phyloP scores from a whole-genome alignment of 2,329 filamentous ascomycete species.

The Colletotrichum simmondsii region DNA sequence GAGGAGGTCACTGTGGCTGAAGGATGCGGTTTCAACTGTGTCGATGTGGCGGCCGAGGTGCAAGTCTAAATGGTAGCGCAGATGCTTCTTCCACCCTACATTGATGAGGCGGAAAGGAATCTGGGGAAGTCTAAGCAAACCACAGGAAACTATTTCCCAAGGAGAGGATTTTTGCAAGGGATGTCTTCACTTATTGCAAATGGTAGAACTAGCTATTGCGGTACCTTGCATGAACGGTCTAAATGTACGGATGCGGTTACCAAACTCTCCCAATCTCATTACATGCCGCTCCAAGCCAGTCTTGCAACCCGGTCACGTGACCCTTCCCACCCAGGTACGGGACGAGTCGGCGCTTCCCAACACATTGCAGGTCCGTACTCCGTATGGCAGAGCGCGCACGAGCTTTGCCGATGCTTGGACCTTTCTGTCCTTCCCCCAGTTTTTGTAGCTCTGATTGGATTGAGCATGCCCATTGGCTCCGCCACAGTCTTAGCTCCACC shows the following conservation, averaged over 20 bases:
- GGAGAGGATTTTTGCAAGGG: neutral
- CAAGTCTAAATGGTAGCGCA: neutral
- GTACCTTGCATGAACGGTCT: slow-evolving; percentile 6
- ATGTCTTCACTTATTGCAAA: neutral
- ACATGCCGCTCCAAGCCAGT: neutral
- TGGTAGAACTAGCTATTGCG: neutral
- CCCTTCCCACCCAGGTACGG: too few relatives aligned
- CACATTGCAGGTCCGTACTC: neutral
- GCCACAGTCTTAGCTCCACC: slow-evolving; percentile 20
- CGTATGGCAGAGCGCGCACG: neutral
- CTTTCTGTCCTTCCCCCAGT: slow-evolving; percentile 4
- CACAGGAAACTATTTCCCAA: neutral
- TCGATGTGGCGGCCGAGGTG: slow-evolving; percentile 1
- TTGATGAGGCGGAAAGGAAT: neutral
- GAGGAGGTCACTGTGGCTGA: slow-evolving; percentile 34
- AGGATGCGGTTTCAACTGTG: neutral
- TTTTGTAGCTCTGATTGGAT: slow-evolving; percentile 30
- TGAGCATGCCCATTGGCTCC: slow-evolving; percentile 26
- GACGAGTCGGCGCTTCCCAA: neutral
- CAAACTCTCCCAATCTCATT: neutral
- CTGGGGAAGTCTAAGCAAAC: neutral
- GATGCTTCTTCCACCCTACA: neutral
- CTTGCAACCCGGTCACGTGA: slow-evolving; percentile 5
- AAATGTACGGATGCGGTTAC: neutral
- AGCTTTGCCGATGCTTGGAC: slow-evolving; percentile 3